phyloP scores from a whole-genome alignment of 2,329 filamentous ascomycete species.

The Myotisia sp. region DNA sequence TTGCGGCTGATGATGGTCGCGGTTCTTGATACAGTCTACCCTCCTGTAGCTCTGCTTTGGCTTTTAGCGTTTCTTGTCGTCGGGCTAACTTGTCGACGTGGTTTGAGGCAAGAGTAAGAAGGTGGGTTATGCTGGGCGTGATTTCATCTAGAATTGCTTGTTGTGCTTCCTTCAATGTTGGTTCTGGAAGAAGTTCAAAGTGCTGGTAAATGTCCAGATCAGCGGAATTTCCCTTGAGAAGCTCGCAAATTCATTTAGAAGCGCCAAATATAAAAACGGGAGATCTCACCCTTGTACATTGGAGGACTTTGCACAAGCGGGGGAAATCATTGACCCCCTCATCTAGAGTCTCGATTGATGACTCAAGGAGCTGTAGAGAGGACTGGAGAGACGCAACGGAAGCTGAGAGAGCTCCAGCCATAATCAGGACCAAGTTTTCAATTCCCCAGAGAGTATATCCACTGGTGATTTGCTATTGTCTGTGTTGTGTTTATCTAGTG shows the following conservation, averaged over 20 bases:
- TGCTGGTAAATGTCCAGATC: conserved; percentile 44
- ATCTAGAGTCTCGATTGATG: conserved; percentile 49
- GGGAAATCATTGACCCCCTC: conserved; percentile 50
- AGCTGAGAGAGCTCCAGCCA: conserved; percentile 39
- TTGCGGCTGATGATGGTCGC: conserved; percentile 16
- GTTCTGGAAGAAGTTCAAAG: conserved; percentile 82
- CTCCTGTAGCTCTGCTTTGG: conserved; percentile 69
- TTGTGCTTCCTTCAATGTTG: conserved; percentile 68
- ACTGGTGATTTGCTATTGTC: too few species aligned
- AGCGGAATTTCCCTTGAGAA: too few species aligned
- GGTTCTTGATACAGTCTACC: conserved; percentile 44
- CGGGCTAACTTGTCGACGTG: conserved; percentile 71
- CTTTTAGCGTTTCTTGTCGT: conserved; percentile 69
- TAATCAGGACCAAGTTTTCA: conserved; percentile 14
- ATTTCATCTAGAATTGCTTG: conserved; percentile 75
- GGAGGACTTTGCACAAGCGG: conserved; percentile 47
- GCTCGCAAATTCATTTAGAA: not conserved
- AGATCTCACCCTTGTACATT: conserved; percentile 43
- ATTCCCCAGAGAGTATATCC: too few species aligned
- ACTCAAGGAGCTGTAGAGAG: conserved; percentile 48
- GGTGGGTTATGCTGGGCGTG: conserved; percentile 64
- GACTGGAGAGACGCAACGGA: conserved; percentile 48
- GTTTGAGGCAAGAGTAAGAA: conserved; percentile 68
- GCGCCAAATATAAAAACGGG: not conserved
- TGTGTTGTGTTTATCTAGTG: too few species aligned